These are phyloP conservation scores for Fusarium staphyleae DNA, from an alignment of 2,329 filamentous ascomycete genomes.

Conservation along the genomic window DNA sequence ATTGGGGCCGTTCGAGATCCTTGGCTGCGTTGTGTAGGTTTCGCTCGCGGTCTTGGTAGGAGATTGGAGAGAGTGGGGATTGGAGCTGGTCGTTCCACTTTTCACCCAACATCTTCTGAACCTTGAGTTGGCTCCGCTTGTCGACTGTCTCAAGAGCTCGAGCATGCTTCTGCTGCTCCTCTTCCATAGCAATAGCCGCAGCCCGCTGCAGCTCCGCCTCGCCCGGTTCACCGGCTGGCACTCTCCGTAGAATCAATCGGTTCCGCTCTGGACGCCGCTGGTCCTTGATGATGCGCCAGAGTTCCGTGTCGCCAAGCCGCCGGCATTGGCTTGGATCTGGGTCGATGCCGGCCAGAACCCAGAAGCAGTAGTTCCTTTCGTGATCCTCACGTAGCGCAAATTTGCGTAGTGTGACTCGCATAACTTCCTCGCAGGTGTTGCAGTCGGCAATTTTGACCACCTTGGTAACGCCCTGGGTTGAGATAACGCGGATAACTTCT, in stretches of 20 bases:
- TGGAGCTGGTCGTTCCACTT: constrained; percentile 80
- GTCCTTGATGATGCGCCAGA: constrained; percentile 91
- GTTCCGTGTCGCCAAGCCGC: constrained; percentile 82
- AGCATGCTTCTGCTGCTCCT: constrained; percentile 76
- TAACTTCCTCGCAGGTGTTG: constrained; percentile 90
- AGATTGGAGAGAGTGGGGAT: constrained; percentile 85
- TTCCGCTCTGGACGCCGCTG: constrained; percentile 85
- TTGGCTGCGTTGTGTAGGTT: constrained; percentile 67
- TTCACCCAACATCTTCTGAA: constrained; percentile 89
- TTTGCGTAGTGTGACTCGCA: constrained; percentile 87
- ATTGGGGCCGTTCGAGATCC: constrained; percentile 64
- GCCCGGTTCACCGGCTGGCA: constrained; percentile 90
- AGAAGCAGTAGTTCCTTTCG: constrained; percentile 96
- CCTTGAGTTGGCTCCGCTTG: constrained; percentile 83
- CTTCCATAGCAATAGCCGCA: constrained; percentile 87
- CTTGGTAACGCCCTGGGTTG: constrained; percentile 87
- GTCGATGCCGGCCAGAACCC: constrained; percentile 85
- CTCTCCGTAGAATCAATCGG: constrained; percentile 87
- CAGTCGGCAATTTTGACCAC: constrained; percentile 93
- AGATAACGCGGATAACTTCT: constrained; percentile 91
- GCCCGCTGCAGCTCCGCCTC: constrained; percentile 86
- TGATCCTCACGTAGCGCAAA: constrained; percentile 89
- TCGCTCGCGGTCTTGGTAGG: constrained; percentile 72
- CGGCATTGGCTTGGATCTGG: constrained; percentile 83
- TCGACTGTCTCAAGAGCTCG: constrained; percentile 70